Evolutionary conservation across 768 basidiomycete species (phyloP).

Genomic region (Tylopilus vinaceipallidus): DNA sequence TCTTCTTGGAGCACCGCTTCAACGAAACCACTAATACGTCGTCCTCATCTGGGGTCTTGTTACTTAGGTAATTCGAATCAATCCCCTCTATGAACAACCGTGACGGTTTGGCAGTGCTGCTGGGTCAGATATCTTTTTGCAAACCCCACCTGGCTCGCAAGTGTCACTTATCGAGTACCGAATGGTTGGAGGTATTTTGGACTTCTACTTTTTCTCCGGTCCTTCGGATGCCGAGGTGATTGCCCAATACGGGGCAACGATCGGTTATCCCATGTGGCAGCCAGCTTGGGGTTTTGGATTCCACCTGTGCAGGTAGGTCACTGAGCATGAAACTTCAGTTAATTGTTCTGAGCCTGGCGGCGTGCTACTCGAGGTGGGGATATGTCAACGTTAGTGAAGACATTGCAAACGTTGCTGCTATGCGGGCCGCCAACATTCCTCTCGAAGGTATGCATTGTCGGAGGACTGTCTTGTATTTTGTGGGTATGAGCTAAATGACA

Average conservation of each 20-base stretch:
- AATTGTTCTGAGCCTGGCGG: neutral
- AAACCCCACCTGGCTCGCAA: slow-evolving; percentile 53
- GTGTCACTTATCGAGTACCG: slow-evolving; percentile 70
- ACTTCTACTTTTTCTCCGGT: slow-evolving; percentile 77
- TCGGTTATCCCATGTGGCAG: slow-evolving; percentile 69
- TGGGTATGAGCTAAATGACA: neutral
- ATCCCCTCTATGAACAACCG: neutral
- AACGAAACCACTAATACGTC: slow-evolving; percentile 47
- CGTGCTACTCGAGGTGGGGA: slow-evolving; percentile 37
- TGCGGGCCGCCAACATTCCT: slow-evolving; percentile 71
- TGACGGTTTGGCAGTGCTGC: slow-evolving; percentile 44
- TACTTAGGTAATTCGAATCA: slow-evolving; percentile 48
- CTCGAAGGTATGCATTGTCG: slow-evolving; percentile 53
- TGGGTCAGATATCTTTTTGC: slow-evolving; percentile 68
- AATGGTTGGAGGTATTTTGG: slow-evolving; percentile 69
- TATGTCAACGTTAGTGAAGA: slow-evolving; percentile 55
- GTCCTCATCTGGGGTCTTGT: slow-evolving; percentile 72
- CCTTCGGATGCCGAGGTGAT: slow-evolving; percentile 51
- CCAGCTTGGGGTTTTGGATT: slow-evolving; percentile 79
- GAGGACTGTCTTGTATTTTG: too few relatives aligned
- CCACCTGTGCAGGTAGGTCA: slow-evolving; percentile 60
- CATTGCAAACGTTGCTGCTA: slow-evolving; percentile 49
- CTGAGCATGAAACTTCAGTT: neutral
- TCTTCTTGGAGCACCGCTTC: slow-evolving; percentile 75
- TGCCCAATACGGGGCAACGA: slow-evolving; percentile 65